phyloP scores from a whole-genome alignment of 2,329 filamentous ascomycete genomes.

The Aspergillus hortae region DNA sequence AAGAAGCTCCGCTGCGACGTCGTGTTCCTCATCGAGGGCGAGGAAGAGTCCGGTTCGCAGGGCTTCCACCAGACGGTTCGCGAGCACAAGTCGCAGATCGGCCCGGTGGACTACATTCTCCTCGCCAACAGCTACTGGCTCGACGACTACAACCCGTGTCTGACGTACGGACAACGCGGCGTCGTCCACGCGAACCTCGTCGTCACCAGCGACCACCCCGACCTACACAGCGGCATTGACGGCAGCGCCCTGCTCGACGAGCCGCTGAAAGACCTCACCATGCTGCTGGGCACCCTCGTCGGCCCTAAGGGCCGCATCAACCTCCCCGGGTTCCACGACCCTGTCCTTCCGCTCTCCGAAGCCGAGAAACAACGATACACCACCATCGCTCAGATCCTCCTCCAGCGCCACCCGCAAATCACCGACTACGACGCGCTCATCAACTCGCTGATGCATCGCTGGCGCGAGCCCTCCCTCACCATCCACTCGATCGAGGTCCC shows the following conservation, averaged over 20 bases:
- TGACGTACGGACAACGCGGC: slow-evolving; percentile 90
- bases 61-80: slow-evolving; percentile 83
- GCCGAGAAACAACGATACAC: slow-evolving; percentile 78
- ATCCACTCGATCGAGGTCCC: slow-evolving; percentile 85
- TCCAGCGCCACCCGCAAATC: slow-evolving; percentile 66
- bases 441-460: slow-evolving; percentile 82
- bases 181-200: slow-evolving; percentile 91
- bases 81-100: slow-evolving; percentile 78
- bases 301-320: slow-evolving; percentile 75
- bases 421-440: slow-evolving; percentile 68
- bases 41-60: slow-evolving; percentile 90
- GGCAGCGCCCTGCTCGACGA: slow-evolving; percentile 88
- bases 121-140: slow-evolving; percentile 98
- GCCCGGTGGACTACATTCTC: slow-evolving; percentile 88
- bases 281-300: slow-evolving; percentile 77
- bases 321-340: slow-evolving; percentile 85
- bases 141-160: slow-evolving; percentile 88
- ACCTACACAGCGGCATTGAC: slow-evolving; percentile 95
- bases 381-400: slow-evolving; percentile 74
- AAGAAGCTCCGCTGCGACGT: slow-evolving; percentile 83
- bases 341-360: slow-evolving; percentile 68
- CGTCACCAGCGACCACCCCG: slow-evolving; percentile 79
- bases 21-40: slow-evolving; percentile 91
- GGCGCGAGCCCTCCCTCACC: slow-evolving; percentile 92
- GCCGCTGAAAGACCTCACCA: slow-evolving; percentile 84